Conservation (phyloP, 495 filamentous ascomycete genomes). For the Neurospora tetraspora region DNA sequence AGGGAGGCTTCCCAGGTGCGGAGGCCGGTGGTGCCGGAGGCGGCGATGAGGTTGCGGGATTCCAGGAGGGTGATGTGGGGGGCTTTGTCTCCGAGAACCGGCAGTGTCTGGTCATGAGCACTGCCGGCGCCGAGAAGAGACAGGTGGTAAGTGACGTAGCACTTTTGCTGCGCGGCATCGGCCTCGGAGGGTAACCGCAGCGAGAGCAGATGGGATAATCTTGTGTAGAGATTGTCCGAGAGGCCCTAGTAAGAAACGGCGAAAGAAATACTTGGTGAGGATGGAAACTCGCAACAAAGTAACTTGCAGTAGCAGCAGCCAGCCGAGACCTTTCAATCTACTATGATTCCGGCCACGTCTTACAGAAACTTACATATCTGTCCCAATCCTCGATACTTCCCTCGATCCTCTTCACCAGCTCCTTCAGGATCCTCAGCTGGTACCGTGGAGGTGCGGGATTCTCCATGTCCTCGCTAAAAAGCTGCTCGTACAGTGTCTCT, state of each 20-base stretch:
- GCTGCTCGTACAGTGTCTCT: constrained; percentile 45
- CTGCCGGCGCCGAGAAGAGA: constrained; percentile 17
- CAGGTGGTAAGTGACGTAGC: constrained; percentile 62
- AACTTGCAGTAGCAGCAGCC: neutral
- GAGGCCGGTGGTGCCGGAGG: constrained; percentile 69
- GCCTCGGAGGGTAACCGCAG: constrained; percentile 49
- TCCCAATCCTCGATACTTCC: constrained; percentile 62
- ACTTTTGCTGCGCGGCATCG: constrained; percentile 60
- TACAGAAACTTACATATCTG: constrained; percentile 57
- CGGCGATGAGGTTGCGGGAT: constrained; percentile 62
- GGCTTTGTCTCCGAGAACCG: neutral
- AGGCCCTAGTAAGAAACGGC: constrained; percentile 47
- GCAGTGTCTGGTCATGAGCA: neutral
- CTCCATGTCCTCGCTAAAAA: constrained; percentile 49
- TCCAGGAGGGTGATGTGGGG: constrained; percentile 52
- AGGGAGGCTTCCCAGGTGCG: constrained; percentile 92
- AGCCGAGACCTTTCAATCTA: neutral
- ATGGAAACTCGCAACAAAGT: neutral
- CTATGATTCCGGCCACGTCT: neutral
- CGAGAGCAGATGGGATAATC: constrained; percentile 48
- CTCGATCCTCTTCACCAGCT: constrained; percentile 56
- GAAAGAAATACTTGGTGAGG: constrained; percentile 11
- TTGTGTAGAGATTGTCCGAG: constrained; percentile 58
- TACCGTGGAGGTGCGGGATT: constrained; percentile 56
- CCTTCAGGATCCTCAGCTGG: constrained; percentile 60